Conservation (phyloP, 2,329 filamentous ascomycete species). For the Aureobasidium sp. region DNA sequence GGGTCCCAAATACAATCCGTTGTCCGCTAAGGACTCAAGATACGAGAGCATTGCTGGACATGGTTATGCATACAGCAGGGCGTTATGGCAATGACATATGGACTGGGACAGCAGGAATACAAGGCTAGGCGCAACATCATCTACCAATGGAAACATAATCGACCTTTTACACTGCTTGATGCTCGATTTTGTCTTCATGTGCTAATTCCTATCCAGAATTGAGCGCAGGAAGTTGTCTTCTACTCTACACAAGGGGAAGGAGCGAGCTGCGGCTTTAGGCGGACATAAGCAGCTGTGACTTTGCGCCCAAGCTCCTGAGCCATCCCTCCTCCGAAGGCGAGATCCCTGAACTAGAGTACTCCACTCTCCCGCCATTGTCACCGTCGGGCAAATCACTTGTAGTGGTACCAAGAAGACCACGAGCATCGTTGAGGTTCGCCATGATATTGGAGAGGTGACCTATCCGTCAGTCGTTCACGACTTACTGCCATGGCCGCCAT, state of each 20-base stretch:
- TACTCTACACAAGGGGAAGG: background rate
- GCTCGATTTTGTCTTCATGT: background rate
- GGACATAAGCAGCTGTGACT: background rate
- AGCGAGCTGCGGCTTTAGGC: background rate
- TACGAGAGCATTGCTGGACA: background rate
- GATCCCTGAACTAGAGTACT: no score
- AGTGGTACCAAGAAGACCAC: no score
- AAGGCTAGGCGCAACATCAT: background rate
- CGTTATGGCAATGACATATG: background rate
- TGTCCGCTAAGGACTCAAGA: background rate
- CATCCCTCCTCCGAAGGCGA: no score
- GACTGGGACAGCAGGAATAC: background rate
- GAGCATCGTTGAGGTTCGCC: no score
- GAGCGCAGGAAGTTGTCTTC: no score
- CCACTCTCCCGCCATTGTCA: no score
- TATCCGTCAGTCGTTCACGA: no score
- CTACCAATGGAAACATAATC: background rate
- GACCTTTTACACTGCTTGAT: background rate
- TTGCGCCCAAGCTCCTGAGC: no score
- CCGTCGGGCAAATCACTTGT: no score
- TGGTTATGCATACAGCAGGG: background rate
- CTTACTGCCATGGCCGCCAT: no score
- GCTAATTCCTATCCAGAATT: background rate
- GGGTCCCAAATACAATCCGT: background rate
- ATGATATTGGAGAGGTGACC: no score